These are phyloP conservation scores for Fonticula alba DNA, from an alignment of 78 protist species.

Conservation along the genomic window DNA sequence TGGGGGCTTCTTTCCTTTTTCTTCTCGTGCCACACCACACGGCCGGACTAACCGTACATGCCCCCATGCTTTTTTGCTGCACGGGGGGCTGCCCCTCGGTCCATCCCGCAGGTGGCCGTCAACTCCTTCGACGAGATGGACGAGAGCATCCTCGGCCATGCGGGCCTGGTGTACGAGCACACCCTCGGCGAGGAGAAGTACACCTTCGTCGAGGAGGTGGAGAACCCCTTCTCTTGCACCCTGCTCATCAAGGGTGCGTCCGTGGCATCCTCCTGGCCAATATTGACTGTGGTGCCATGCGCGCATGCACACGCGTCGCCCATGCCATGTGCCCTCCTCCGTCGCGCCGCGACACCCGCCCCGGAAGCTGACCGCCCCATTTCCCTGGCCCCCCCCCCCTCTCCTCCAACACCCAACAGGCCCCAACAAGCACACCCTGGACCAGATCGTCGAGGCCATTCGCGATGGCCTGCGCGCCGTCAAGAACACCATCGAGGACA, in stretches of 20 bases:
- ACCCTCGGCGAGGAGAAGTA: conserved; percentile 92
- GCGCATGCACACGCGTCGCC: too few relatives aligned
- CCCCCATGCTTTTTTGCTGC: not conserved
- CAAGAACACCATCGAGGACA: conserved; percentile 82
- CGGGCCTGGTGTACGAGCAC: conserved; percentile 82
- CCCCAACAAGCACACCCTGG: conserved; percentile 86
- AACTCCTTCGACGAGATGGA: conserved; percentile 80
- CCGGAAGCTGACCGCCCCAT: too few relatives aligned
- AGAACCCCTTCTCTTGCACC: conserved; percentile 86
- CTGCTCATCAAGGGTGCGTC: conserved; percentile 73
- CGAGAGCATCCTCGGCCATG: conserved; percentile 70
- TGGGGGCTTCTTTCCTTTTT: not conserved
- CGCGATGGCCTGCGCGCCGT: conserved; percentile 98
- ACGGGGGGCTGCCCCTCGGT: too few relatives aligned
- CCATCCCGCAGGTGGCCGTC: conserved; percentile 43
- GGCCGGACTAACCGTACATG: not conserved
- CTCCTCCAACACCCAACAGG: too few relatives aligned
- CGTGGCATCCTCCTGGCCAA: not conserved
- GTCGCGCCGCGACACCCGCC: too few relatives aligned
- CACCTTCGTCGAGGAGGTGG: conserved; percentile 93
- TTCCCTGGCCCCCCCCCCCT: too few relatives aligned
- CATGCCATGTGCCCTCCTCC: too few relatives aligned
- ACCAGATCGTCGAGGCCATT: conserved; percentile 93
- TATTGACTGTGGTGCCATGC: not conserved
- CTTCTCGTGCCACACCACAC: not conserved